These are phyloP conservation scores for Scutellaria baicalensis DNA, from an alignment of 257 asterid genomes.

Conservation along the genomic window DNA sequence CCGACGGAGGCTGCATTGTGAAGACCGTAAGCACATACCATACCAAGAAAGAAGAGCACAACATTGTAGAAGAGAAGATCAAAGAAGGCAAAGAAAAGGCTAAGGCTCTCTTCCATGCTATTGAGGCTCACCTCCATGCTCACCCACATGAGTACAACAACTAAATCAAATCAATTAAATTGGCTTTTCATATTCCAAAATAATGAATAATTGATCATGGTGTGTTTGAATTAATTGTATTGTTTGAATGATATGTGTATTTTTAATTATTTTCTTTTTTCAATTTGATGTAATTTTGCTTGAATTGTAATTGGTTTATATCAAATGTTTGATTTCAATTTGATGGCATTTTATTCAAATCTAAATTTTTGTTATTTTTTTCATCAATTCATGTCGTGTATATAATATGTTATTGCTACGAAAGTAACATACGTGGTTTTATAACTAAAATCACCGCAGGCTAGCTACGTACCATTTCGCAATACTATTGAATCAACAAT, in stretches of 20 bases:
- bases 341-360: too few species aligned
- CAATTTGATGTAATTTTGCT: background rate
- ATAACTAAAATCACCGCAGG: too few species aligned
- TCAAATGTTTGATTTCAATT: too few species aligned
- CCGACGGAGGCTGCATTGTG: constrained; percentile 37
- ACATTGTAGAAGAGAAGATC: constrained; percentile 22
- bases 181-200: background rate
- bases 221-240: background rate
- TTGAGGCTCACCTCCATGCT: constrained; percentile 34
- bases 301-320: background rate
- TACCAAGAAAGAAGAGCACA: constrained; percentile 23
- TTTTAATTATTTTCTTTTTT: background rate
- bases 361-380: too few species aligned
- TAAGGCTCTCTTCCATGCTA: constrained; percentile 20
- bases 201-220: background rate
- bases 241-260: background rate
- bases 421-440: too few species aligned
- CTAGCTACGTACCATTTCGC: too few species aligned
- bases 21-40: constrained; percentile 27
- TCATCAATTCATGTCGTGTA: too few species aligned
- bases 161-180: background rate
- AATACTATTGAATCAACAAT: too few species aligned
- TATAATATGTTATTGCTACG: too few species aligned
- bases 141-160: constrained; percentile 23
- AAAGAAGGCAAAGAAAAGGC: constrained; percentile 28